A percentile compares a stretch with the other conserved stretches of the same genome.
Evolutionary conservation across 495 filamentous ascomycete species (phyloP).

Genomic region (Penicillium atrosanguineum): DNA sequence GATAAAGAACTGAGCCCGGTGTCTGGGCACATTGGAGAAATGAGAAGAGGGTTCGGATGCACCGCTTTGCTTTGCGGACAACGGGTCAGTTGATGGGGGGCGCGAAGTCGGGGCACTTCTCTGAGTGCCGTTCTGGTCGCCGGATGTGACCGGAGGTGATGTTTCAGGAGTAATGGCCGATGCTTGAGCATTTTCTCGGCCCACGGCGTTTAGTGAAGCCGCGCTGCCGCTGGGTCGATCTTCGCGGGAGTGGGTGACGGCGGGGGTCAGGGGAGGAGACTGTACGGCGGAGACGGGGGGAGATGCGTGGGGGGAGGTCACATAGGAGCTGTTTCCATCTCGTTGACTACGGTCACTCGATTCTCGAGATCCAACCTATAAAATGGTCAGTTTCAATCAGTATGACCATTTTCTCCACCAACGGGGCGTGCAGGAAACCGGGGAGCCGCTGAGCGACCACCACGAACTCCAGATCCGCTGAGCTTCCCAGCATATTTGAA

Average conservation of each 20-base stretch:
- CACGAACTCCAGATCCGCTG: not conserved
- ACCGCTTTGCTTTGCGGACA: slow-evolving; percentile 29
- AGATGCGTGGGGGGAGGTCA: slow-evolving; percentile 44
- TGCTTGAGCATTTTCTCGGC: slow-evolving; percentile 62
- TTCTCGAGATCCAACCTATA: slow-evolving; percentile 48
- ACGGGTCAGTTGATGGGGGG: slow-evolving; percentile 45
- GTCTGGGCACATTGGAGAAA: slow-evolving; percentile 48
- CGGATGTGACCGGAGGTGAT: slow-evolving; percentile 34
- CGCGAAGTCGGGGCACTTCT: slow-evolving; percentile 43
- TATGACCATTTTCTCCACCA: slow-evolving; percentile 3
- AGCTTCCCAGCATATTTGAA: not conserved
- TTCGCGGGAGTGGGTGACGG: slow-evolving; percentile 63
- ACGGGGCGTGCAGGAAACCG: not conserved
- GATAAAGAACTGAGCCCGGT: slow-evolving; percentile 68
- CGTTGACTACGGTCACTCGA: slow-evolving; percentile 44
- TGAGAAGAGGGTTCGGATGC: slow-evolving; percentile 40
- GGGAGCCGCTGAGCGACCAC: not conserved
- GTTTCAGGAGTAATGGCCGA: slow-evolving; percentile 54
- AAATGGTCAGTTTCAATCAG: slow-evolving; percentile 14
- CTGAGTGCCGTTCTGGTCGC: slow-evolving; percentile 23
- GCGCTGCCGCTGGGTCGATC: slow-evolving; percentile 28
- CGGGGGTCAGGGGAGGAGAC: slow-evolving; percentile 87
- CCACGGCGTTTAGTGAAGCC: slow-evolving; percentile 25
- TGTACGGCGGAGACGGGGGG: slow-evolving; percentile 64
- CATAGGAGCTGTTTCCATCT: slow-evolving; percentile 36